These are phyloP conservation scores for Luvunga scandens DNA, from an alignment of 345 rosid species.

Conservation along the genomic window DNA sequence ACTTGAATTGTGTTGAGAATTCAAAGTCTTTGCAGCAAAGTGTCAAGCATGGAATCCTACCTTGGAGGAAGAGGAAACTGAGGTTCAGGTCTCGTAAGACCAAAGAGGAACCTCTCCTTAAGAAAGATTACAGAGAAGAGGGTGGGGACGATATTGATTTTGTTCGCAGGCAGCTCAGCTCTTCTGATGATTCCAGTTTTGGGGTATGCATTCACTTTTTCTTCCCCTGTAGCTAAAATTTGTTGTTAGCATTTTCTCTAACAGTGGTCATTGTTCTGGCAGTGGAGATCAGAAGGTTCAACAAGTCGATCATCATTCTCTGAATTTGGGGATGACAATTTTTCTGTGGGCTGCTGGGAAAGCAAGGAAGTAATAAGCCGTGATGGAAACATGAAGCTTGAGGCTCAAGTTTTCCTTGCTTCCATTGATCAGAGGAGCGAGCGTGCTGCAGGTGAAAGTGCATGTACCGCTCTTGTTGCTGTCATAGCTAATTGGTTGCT, in stretches of 20 bases:
- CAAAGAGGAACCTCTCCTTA: constrained; percentile 60
- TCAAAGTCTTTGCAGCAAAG: constrained; percentile 20
- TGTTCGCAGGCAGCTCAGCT: constrained; percentile 61
- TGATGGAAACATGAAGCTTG: constrained; percentile 57
- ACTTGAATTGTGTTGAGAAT: constrained; percentile 32
- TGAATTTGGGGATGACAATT: constrained; percentile 60
- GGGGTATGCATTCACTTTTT: constrained; percentile 25
- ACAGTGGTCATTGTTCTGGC: constrained; percentile 13
- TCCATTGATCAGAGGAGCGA: constrained; percentile 70
- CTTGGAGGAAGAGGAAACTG: constrained; percentile 55
- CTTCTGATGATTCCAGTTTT: constrained; percentile 50
- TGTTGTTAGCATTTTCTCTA: not conserved
- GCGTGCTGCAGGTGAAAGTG: constrained; percentile 74
- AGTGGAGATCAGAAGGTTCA: constrained; percentile 46
- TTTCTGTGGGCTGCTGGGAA: constrained; percentile 68
- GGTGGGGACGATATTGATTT: constrained; percentile 68
- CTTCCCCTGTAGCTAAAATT: not conserved
- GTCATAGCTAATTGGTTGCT: constrained; percentile 70
- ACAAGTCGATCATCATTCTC: constrained; percentile 41
- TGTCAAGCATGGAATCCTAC: constrained; percentile 42
- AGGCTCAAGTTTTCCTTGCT: constrained; percentile 58
- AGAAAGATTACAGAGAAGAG: constrained; percentile 48
- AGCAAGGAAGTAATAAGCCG: constrained; percentile 53
- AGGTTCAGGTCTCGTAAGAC: constrained; percentile 41
- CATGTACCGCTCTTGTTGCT: constrained; percentile 67